phyloP scores from a whole-genome alignment of 306 rosid species.

The Cajanus cajan region DNA sequence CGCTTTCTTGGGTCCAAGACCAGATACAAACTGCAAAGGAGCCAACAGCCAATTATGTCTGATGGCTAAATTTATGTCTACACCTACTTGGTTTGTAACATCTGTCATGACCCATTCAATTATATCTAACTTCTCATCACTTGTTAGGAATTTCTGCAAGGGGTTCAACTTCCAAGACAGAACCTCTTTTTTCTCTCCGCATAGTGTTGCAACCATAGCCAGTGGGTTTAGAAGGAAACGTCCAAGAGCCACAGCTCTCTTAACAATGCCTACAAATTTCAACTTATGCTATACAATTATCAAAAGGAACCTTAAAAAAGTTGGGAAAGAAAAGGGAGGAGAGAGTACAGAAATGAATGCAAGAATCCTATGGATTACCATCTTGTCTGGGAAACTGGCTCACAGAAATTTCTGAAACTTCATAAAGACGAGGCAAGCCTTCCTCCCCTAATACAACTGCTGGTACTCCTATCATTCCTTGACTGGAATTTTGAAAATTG shows the following conservation, averaged over 20 bases:
- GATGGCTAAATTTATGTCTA: constrained; percentile 44
- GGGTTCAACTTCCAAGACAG: constrained; percentile 44
- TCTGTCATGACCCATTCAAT: constrained; percentile 53
- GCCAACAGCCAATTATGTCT: constrained; percentile 48
- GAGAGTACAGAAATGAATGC: not conserved
- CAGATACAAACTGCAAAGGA: constrained; percentile 51
- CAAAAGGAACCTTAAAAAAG: not conserved
- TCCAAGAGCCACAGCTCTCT: constrained; percentile 57
- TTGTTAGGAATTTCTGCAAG: constrained; percentile 36
- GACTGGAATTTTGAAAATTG: constrained; percentile 20
- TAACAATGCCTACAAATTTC: constrained; percentile 42
- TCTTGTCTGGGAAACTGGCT: constrained; percentile 42
- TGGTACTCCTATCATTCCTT: constrained; percentile 26
- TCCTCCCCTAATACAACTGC: constrained; percentile 45
- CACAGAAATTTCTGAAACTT: constrained; percentile 43
- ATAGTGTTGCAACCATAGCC: constrained; percentile 59
- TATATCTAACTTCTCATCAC: constrained; percentile 47
- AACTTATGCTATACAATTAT: not conserved
- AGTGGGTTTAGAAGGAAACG: constrained; percentile 51
- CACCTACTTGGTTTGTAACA: constrained; percentile 51
- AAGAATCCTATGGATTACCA: constrained; percentile 30
- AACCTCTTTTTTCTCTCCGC: constrained; percentile 42
- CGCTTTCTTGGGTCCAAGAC: constrained; percentile 51
- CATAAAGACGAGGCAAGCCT: constrained; percentile 43
- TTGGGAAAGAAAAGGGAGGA: not conserved